Percentiles rank a stretch among this genome's conserved stretches.
Evolutionary conservation across 306 rosid genomes (phyloP).

Genomic region (Fragaria iinumae): DNA sequence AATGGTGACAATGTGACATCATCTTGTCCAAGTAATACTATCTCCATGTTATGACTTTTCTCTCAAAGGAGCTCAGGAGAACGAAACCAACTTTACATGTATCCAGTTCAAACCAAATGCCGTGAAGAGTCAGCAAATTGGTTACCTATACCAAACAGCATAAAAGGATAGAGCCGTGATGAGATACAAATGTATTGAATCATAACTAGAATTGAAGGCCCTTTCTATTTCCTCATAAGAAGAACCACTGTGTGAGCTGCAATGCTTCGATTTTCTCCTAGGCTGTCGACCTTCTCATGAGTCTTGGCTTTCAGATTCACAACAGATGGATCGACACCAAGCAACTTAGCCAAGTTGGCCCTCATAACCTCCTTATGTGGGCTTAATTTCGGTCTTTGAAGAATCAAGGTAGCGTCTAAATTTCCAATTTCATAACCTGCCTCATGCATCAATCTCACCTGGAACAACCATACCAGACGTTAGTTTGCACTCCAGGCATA

Average conservation of each 20-base stretch:
- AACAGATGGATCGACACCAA: conserved; percentile 80
- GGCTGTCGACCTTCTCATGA: conserved; percentile 96
- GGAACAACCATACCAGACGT: conserved; percentile 28
- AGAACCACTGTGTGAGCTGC: conserved; percentile 98
- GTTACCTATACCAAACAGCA: conserved; percentile 3
- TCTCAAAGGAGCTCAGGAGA: neutral
- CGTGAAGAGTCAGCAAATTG: neutral
- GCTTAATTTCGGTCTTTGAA: conserved; percentile 91
- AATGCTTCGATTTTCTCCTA: conserved; percentile 93
- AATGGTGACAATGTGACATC: neutral
- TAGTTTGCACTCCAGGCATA: conserved; percentile 1
- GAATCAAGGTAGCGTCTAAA: conserved; percentile 86
- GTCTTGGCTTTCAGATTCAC: conserved; percentile 96
- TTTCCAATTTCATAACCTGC: conserved; percentile 95
- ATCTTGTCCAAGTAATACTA: neutral
- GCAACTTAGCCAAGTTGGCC: conserved; percentile 78
- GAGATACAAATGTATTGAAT: neutral
- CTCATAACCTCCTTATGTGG: conserved; percentile 91
- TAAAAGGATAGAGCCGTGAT: neutral
- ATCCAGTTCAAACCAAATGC: conserved; percentile 9
- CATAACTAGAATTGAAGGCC: conserved; percentile 10
- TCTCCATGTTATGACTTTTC: neutral
- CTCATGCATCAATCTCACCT: conserved; percentile 87
- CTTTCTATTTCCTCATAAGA: conserved; percentile 66
- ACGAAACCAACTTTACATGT: neutral